Evolutionary conservation across 1,284 basidiomycete species (phyloP).

Genomic region (Puccinia polysora): DNA sequence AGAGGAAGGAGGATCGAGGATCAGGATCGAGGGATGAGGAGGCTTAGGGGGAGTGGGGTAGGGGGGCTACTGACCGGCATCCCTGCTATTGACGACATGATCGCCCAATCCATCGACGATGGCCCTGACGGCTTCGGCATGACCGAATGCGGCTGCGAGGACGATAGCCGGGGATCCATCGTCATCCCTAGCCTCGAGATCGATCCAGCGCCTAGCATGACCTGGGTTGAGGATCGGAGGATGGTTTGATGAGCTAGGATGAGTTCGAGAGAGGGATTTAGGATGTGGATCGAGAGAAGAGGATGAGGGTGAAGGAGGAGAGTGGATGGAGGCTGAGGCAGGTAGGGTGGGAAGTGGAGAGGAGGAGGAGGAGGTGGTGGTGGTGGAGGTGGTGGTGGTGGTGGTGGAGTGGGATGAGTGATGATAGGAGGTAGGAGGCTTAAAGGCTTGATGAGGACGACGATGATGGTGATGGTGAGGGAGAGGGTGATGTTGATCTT

Average conservation of each 20-base stretch:
- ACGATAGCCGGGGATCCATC: constrained; percentile 42
- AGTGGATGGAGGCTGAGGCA: not conserved
- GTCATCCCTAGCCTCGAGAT: constrained; percentile 26
- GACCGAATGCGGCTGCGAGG: constrained; percentile 41
- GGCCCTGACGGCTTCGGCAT: constrained; percentile 39
- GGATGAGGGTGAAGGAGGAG: not conserved
- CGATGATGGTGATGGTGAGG: no score
- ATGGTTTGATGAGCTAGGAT: not conserved
- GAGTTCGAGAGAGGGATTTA: not conserved
- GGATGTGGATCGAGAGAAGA: not conserved
- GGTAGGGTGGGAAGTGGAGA: not conserved
- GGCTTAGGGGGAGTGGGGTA: not conserved
- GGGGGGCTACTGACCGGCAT: constrained; percentile 24
- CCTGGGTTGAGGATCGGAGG: not conserved
- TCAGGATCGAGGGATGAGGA: not conserved
- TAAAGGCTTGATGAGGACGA: no score
- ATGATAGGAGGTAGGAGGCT: no score
- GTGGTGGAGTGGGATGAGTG: no score
- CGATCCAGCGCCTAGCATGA: constrained; percentile 22
- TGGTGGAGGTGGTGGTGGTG: no score
- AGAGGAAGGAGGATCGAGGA: not conserved
- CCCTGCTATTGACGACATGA: constrained; percentile 35
- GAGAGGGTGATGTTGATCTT: not conserved
- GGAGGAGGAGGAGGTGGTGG: no score
- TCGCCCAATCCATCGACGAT: constrained; percentile 38